Percentiles rank a stretch among this genome's conserved stretches.
These are phyloP conservation scores for Sophora flavescens DNA, from an alignment of 306 rosid species.

Conservation along the genomic window DNA sequence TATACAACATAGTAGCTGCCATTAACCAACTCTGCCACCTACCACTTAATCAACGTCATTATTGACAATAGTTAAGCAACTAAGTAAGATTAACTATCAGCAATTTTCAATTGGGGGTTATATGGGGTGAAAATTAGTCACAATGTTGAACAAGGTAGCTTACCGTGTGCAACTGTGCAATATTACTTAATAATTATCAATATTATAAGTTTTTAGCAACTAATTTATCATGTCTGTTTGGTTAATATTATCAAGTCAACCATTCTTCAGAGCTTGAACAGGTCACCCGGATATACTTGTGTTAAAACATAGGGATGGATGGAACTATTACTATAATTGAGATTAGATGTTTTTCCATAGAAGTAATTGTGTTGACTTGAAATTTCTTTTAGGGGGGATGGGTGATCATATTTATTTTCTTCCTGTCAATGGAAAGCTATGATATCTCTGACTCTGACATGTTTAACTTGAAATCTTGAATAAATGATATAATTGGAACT, in stretches of 20 bases:
- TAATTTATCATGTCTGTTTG: background rate
- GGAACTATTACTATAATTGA: background rate
- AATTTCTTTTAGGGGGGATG: background rate
- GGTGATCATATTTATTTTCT: background rate
- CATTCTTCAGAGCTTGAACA: background rate
- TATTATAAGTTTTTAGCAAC: background rate
- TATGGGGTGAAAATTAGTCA: background rate
- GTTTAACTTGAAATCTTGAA: slow-evolving; percentile 2
- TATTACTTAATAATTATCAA: background rate
- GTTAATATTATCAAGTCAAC: background rate
- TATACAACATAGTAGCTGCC: no score
- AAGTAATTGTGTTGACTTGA: slow-evolving; percentile 8
- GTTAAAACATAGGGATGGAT: background rate
- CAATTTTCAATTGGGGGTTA: no score
- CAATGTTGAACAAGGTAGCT: background rate
- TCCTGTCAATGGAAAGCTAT: background rate
- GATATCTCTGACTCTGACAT: slow-evolving; percentile 11
- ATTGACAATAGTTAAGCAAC: no score
- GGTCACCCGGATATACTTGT: background rate
- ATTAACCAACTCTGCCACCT: no score
- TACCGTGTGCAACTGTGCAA: background rate
- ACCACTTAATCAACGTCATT: no score
- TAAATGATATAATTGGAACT: slow-evolving; percentile 20
- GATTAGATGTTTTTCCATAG: slow-evolving; percentile 3
- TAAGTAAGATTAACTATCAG: background rate